Conservation (phyloP, 805 yeast genomes). For the Ogataea saltuana region DNA sequence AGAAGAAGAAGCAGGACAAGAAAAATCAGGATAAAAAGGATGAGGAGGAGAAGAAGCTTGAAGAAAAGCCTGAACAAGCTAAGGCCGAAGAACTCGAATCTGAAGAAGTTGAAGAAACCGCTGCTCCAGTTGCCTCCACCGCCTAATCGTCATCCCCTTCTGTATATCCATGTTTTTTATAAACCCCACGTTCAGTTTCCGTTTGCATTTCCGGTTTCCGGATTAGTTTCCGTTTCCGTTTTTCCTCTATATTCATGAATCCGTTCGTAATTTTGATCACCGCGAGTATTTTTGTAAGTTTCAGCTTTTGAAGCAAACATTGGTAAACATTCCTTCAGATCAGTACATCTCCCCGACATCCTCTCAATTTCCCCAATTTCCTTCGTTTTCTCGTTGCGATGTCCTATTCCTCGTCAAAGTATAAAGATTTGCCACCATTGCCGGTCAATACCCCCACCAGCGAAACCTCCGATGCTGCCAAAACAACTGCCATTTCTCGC, state of each 20-base stretch:
- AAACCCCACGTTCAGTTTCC: background rate
- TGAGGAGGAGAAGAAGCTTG: constrained; percentile 18
- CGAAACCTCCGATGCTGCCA: constrained; percentile 3
- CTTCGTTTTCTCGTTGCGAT: no score
- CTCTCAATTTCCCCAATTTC: constrained; percentile 9
- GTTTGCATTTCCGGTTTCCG: background rate
- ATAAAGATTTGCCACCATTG: constrained; percentile 25
- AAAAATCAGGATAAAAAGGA: constrained; percentile 7
- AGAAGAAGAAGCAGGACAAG: constrained; percentile 3
- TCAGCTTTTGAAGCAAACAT: no score
- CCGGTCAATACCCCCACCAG: constrained; percentile 7
- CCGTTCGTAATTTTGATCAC: background rate
- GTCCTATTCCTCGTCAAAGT: constrained; percentile 14
- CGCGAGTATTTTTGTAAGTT: background rate
- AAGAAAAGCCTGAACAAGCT: constrained; percentile 7
- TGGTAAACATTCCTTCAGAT: no score
- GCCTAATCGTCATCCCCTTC: background rate
- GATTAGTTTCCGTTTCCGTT: background rate
- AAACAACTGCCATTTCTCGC: constrained; percentile 14
- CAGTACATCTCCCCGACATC: constrained; percentile 7
- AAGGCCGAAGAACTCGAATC: constrained; percentile 2
- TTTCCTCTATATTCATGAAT: background rate
- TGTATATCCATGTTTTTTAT: background rate
- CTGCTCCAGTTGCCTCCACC: background rate
- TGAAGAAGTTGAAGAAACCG: constrained; percentile 4